Base-by-base conservation (phyloP, 1,284 basidiomycete species). In the Leccinum pachyderme region DNA sequence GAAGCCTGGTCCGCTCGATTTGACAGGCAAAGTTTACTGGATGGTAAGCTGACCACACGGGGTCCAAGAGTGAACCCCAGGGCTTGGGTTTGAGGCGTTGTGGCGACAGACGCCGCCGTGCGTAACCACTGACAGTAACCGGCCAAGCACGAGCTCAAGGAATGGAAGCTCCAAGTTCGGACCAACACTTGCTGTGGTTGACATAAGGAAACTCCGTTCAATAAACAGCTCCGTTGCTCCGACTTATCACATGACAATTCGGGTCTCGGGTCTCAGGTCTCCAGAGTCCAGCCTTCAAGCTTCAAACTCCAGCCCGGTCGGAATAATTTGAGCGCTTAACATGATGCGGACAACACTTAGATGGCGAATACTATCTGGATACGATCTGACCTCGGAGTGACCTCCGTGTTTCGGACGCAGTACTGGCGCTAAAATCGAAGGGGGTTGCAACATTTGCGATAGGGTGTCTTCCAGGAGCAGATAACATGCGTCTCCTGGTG, bases 321-420 rank as follows among this genome's bases (percentile, higher is more conserved):
- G 47, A 8, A 35, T 27, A 6, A 4, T 41, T 24, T 13, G 39
- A 24, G 39, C 39, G 39, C 39, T 12, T 41, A 41, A 24, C 2
- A 13, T 13, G 22, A 41, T 22, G 39, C 39, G 22, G 39, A 5
- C 12, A 41, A 24, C 12, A 13, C 39, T 12, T 22, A 22, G 39
- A 12, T 39, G 18, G 35, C 35, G n/a, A 37, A 18, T 9, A 18
- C n/a, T 11, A 18, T 11, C 11, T 41, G 39, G 12, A 24, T 41
- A 18, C n/a, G 39, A 41, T 24, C 15, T 28, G 45, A 33, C 15
- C 31, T 48, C 29, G 24, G 31, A 41, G n/a, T 52, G 35, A 41
- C 62, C 46, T 31, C 51, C 63, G 53, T 32, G 28, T 37, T 33
- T 4, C 11, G 18, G n/a, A 37, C 28, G 25, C 22, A 45, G 44